Conservation (phyloP, 192 early-diverging fungal species). For the Coemansia sp. region DNA sequence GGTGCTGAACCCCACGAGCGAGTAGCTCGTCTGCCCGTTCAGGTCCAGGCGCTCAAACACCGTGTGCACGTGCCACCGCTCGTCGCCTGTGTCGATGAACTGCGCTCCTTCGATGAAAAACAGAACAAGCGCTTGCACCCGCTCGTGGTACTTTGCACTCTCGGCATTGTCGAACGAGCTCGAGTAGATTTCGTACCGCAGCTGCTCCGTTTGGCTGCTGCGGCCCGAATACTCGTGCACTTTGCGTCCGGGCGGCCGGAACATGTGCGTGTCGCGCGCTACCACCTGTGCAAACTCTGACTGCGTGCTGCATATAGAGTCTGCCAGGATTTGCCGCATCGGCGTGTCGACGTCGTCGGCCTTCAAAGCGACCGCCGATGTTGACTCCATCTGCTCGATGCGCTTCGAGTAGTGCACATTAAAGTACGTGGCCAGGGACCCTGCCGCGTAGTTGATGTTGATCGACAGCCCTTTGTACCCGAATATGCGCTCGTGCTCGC, state of each 20-base stretch:
- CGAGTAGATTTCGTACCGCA: constrained; percentile 69
- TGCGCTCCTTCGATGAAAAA: constrained; percentile 90
- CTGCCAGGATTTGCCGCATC: constrained; percentile 58
- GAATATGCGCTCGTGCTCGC: constrained; percentile 81
- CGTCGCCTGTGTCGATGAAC: constrained; percentile 80
- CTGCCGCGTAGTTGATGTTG: constrained; percentile 73
- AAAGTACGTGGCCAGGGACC: constrained; percentile 76
- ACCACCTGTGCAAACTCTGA: constrained; percentile 68
- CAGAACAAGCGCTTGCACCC: constrained; percentile 77
- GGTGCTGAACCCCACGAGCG: constrained; percentile 81
- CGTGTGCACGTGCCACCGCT: constrained; percentile 74
- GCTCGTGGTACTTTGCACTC: constrained; percentile 75
- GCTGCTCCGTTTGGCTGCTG: constrained; percentile 16
- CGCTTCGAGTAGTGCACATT: constrained; percentile 63
- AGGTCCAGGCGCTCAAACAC: constrained; percentile 59
- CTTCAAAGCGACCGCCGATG: constrained; percentile 29
- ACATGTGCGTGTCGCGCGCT: constrained; percentile 59
- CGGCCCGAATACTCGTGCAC: constrained; percentile 63
- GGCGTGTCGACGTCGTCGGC: constrained; percentile 67
- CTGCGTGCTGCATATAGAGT: constrained; percentile 59
- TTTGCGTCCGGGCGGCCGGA: constrained; percentile 78
- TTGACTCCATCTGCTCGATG: constrained; percentile 55
- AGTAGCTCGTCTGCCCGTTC: constrained; percentile 59
- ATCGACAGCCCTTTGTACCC: constrained; percentile 85
- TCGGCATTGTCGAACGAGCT: constrained; percentile 62